These are phyloP conservation scores for Trichomonascaceae sp. DNA, from an alignment of 1,139 yeast species.

Conservation along the genomic window DNA sequence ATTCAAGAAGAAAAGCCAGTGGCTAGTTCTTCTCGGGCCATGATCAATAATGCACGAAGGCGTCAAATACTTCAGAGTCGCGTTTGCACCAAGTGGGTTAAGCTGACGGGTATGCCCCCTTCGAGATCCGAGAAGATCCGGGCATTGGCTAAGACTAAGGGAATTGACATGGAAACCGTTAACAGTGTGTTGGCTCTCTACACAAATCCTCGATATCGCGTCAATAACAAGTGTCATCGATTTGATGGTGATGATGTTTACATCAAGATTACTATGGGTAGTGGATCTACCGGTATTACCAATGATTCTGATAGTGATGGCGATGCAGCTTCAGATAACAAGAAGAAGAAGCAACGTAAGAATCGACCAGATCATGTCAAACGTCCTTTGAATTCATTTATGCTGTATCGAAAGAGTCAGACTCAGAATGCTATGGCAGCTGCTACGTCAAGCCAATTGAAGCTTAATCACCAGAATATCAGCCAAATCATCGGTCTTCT, in stretches of 20 bases:
- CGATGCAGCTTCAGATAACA: constrained; percentile 12
- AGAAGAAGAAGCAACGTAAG: constrained; percentile 22
- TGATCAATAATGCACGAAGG: background rate
- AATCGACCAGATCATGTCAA: constrained; percentile 34
- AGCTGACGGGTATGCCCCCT: constrained; percentile 27
- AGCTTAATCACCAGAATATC: constrained; percentile 38
- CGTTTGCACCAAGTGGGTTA: constrained; percentile 27
- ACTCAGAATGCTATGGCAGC: constrained; percentile 40
- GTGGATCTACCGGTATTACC: constrained; percentile 19
- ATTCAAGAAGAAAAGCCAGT: constrained; percentile 1
- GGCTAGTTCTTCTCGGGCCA: background rate
- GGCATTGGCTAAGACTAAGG: constrained; percentile 27
- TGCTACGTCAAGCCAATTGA: constrained; percentile 35
- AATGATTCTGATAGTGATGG: constrained; percentile 15
- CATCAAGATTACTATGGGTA: constrained; percentile 28
- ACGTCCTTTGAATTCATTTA: constrained; percentile 46
- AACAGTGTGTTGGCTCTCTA: constrained; percentile 29
- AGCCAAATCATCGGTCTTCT: constrained; percentile 41
- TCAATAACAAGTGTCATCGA: constrained; percentile 24
- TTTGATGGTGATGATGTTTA: constrained; percentile 26
- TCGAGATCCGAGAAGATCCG: constrained; percentile 25
- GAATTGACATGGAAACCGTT: constrained; percentile 28
- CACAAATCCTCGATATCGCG: constrained; percentile 17
- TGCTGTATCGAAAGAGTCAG: constrained; percentile 43
- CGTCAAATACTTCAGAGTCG: constrained; percentile 14